Evolutionary conservation across 208 protist genomes (phyloP).

Genomic region (Leishmania amazonensis): DNA sequence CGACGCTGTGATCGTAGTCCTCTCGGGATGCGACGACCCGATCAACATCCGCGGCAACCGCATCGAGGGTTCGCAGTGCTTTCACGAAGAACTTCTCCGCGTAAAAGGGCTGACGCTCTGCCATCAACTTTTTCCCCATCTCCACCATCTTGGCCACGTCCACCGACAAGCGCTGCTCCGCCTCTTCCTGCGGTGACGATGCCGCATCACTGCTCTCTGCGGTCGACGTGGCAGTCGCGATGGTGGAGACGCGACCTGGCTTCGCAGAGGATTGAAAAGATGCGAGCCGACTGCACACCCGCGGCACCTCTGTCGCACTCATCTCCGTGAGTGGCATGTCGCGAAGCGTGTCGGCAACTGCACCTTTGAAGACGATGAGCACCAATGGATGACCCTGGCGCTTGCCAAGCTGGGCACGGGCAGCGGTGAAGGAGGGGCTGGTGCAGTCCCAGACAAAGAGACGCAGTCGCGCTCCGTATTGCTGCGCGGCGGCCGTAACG

Average conservation of each 20-base stretch:
- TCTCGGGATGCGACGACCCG: slow-evolving; percentile 17
- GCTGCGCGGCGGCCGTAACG: slow-evolving; percentile 29
- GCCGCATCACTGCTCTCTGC: not conserved
- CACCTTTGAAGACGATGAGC: slow-evolving; percentile 53
- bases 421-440: slow-evolving; percentile 44
- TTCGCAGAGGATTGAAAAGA: slow-evolving; percentile 55
- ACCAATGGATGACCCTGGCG: slow-evolving; percentile 48
- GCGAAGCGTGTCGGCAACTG: slow-evolving; percentile 64
- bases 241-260: slow-evolving; percentile 10
- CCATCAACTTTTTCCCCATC: slow-evolving; percentile 64
- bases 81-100: slow-evolving; percentile 85
- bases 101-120: slow-evolving; percentile 61
- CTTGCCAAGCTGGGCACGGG: slow-evolving; percentile 69
- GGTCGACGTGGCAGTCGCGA: not conserved
- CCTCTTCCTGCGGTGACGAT: not conserved
- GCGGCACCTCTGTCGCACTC: slow-evolving; percentile 25
- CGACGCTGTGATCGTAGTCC: slow-evolving; percentile 61
- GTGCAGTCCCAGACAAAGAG: slow-evolving; percentile 81
- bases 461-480: slow-evolving; percentile 23
- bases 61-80: slow-evolving; percentile 65
- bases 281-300: slow-evolving; percentile 59
- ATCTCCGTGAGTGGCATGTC: slow-evolving; percentile 34
- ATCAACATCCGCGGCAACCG: slow-evolving; percentile 44
- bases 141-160: slow-evolving; percentile 76
- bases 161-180: slow-evolving; percentile 40